Evolutionary conservation across 176 grass and related monocot genomes (phyloP).

Genomic region (Rhynchospora tenuis): DNA sequence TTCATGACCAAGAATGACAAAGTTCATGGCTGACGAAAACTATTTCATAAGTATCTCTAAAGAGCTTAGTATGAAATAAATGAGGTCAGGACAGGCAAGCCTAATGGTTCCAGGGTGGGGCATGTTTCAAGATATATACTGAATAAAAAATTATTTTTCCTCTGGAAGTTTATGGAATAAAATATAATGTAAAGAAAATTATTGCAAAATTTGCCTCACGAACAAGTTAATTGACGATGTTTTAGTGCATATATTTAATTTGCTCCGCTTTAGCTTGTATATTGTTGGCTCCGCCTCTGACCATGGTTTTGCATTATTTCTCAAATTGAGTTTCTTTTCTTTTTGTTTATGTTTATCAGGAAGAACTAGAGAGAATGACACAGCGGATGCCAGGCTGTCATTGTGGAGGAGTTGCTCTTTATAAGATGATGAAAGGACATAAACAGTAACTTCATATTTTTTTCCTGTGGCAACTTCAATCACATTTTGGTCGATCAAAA

Average conservation of each 20-base stretch:
- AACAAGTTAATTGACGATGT: not conserved
- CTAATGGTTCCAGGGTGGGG: too few relatives aligned
- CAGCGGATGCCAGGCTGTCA: conserved; percentile 75
- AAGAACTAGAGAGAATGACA: conserved; percentile 50
- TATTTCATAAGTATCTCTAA: not conserved
- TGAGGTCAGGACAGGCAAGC: not conserved
- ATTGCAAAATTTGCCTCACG: too few relatives aligned
- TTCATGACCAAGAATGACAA: not conserved
- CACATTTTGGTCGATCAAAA: not conserved
- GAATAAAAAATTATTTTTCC: too few relatives aligned
- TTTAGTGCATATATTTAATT: not conserved
- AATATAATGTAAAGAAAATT: too few relatives aligned
- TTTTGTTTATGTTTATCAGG: conserved; percentile 36
- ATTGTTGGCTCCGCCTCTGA: not conserved
- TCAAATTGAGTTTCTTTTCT: not conserved
- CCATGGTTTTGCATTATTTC: not conserved
- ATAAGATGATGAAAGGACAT: conserved; percentile 42
- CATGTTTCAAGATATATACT: too few relatives aligned
- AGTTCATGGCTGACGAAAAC: not conserved
- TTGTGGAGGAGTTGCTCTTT: conserved; percentile 65
- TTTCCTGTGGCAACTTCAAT: not conserved
- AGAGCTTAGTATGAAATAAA: not conserved
- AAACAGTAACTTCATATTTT: not conserved
- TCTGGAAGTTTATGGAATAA: too few relatives aligned
- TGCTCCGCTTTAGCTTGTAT: not conserved